Evolutionary conservation across 805 yeast genomes (phyloP).

Genomic region (Metschnikowia kunwiensis): DNA sequence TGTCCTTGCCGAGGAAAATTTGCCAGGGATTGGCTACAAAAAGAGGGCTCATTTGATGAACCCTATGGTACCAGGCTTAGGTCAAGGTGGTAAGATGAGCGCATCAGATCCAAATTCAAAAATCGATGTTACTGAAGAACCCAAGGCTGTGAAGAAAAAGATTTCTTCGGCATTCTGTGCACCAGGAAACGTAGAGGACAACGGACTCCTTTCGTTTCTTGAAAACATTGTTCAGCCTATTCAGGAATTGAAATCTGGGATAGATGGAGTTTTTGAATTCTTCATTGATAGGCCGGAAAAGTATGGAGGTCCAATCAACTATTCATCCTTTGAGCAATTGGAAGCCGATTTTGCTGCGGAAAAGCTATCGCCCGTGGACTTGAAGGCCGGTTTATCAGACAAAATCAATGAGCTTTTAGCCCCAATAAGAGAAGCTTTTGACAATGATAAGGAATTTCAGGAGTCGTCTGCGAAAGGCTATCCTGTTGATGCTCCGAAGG

Average conservation of each 20-base stretch:
- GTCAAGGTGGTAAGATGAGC: slow-evolving; percentile 98
- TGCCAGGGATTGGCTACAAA: slow-evolving; percentile 83
- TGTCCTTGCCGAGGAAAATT: slow-evolving; percentile 92
- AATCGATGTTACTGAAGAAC: slow-evolving; percentile 88
- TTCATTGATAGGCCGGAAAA: slow-evolving; percentile 89
- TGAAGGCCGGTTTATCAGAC: slow-evolving; percentile 87
- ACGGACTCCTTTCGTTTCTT: slow-evolving; percentile 84
- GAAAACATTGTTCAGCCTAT: slow-evolving; percentile 85
- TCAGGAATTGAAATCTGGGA: slow-evolving; percentile 66
- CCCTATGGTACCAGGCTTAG: slow-evolving; percentile 97
- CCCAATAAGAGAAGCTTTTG: slow-evolving; percentile 76
- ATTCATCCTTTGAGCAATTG: slow-evolving; percentile 61
- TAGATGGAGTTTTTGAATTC: slow-evolving; percentile 56
- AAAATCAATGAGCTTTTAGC: slow-evolving; percentile 76
- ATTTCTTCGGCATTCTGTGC: slow-evolving; percentile 90
- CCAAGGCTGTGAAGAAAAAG: slow-evolving; percentile 85
- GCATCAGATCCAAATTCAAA: slow-evolving; percentile 98
- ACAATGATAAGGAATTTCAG: slow-evolving; percentile 63
- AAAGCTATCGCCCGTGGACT: slow-evolving; percentile 86
- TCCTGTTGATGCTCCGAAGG: slow-evolving; percentile 64
- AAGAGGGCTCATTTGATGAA: slow-evolving; percentile 99
- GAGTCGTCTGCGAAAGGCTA: slow-evolving; percentile 77
- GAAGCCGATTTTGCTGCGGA: slow-evolving; percentile 70
- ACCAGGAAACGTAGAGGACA: slow-evolving; percentile 85
- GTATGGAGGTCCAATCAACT: slow-evolving; percentile 90